These are phyloP conservation scores for Sphaerosporella brunnea DNA, from an alignment of 495 filamentous ascomycete genomes.

Conservation along the genomic window DNA sequence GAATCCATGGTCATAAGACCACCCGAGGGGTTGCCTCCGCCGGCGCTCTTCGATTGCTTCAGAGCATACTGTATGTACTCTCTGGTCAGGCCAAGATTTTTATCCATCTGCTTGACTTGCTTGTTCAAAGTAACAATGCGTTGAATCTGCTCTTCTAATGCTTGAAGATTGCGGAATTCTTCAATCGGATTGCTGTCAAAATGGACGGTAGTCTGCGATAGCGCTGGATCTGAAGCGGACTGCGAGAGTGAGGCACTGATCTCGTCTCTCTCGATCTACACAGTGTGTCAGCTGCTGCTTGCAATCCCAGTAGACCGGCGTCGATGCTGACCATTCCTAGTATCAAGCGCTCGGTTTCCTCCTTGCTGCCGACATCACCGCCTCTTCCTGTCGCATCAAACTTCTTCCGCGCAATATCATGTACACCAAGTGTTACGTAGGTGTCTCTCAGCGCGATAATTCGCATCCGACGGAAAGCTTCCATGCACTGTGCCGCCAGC, in stretches of 20 bases:
- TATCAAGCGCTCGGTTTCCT: conserved; percentile 23
- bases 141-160: conserved; percentile 24
- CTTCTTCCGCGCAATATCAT: conserved; percentile 25
- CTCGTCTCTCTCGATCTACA: conserved; percentile 24
- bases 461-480: conserved; percentile 23
- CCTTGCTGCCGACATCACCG: conserved; percentile 22
- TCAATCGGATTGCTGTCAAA: conserved; percentile 22
- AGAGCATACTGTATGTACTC: conserved; percentile 22
- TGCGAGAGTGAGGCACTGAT: conserved; percentile 24
- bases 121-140: conserved; percentile 22
- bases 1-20: conserved; percentile 16
- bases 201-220: conserved; percentile 23
- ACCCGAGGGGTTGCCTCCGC: conserved; percentile 9
- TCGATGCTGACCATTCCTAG: conserved; percentile 21
- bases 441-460: conserved; percentile 24
- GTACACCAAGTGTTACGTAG: conserved; percentile 24
- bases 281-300: background rate
- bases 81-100: conserved; percentile 22
- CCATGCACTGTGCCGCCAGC: conserved; percentile 23
- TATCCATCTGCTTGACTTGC: conserved; percentile 23
- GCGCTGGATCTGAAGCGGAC: conserved; percentile 13
- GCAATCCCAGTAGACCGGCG: background rate
- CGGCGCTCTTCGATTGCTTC: conserved; percentile 17
- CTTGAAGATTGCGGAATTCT: conserved; percentile 19
- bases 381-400: conserved; percentile 21